phyloP scores from a whole-genome alignment of 164 flowering plant genomes.

The Protea cynaroides region DNA sequence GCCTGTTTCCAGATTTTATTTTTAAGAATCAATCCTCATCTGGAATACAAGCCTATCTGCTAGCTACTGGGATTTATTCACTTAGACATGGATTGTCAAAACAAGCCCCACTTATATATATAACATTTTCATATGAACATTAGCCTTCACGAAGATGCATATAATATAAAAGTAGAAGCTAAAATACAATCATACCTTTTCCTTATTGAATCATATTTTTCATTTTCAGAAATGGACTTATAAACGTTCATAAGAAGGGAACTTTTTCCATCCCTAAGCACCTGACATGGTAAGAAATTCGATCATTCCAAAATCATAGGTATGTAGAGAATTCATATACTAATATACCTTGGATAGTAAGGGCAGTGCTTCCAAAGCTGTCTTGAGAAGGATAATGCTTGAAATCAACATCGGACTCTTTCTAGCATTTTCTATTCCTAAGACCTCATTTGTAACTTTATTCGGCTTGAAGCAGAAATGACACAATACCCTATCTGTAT shows the following conservation, averaged over 20 bases:
- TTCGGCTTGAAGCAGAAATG: constrained; percentile 98
- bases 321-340: not conserved
- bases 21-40: too few species aligned
- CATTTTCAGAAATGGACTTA: constrained; percentile 81
- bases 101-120: too few species aligned
- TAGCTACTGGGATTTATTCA: too few species aligned
- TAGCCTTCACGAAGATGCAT: not conserved
- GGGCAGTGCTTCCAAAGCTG: constrained; percentile 92
- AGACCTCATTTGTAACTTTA: constrained; percentile 67
- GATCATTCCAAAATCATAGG: not conserved
- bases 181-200: constrained; percentile 46
- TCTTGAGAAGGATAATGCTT: constrained; percentile 92
- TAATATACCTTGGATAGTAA: constrained; percentile 66
- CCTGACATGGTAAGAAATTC: constrained; percentile 35
- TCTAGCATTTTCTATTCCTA: constrained; percentile 50
- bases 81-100: too few species aligned
- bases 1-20: too few species aligned
- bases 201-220: constrained; percentile 64
- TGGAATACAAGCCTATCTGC: too few species aligned
- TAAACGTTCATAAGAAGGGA: constrained; percentile 76
- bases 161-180: not conserved
- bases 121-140: not conserved
- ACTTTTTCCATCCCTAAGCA: constrained; percentile 87
- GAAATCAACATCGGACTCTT: constrained; percentile 82
- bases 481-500: constrained; percentile 89